Evolutionary conservation across 1,284 basidiomycete genomes (phyloP), one percentile per base, ranked within the genome.

Genomic region (Pseudozyma thailandica): DNA sequence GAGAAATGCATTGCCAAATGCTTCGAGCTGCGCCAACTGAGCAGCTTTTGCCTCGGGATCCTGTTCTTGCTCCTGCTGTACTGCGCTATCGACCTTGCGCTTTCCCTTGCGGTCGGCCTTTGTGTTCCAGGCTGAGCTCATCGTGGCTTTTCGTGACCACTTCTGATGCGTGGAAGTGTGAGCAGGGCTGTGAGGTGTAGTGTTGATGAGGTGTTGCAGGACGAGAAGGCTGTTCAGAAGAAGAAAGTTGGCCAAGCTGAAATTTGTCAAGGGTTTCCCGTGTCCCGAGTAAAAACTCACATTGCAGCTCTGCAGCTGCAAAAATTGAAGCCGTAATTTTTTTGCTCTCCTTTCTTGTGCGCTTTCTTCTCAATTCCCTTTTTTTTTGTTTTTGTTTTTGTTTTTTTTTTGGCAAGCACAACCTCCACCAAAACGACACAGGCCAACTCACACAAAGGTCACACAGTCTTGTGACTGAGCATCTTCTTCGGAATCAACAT

Each of bases 11-110:
- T 64, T 61, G 39, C 70, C 70, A 13, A 63, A 55, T 13, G 53
- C 70, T 45, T 68, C 59, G 6, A 72, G 52, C 44, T 72, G 70
- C 5, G 70, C 70, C 9, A 72, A 48, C 47, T 49, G 52, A 20
- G 37, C 49, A 12, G 50, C 52, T 20, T 42, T 44, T 23, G 37
- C 50, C 21, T 65, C 48, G 3, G 43, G 10, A 15, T 50, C 43
- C 5, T 47, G 35, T 10, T 47, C 28, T 12, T 42, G 18, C 38
- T 41, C n/a, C 23, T 27, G 41, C 3, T 16, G 44, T 13, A 23
- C 10, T 2, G 12, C 21, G 8, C 43, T 37, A 2, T 54, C 45
- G 7, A 37, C 31, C 33, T 58, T 51, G 8, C 47, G 41, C 35
- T 69, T 69, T 15, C 59, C 50, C 13, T 45, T 42, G 9, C 4